Evolutionary conservation across 768 basidiomycete genomes (phyloP).

Genomic region (Tulasnella sp.): DNA sequence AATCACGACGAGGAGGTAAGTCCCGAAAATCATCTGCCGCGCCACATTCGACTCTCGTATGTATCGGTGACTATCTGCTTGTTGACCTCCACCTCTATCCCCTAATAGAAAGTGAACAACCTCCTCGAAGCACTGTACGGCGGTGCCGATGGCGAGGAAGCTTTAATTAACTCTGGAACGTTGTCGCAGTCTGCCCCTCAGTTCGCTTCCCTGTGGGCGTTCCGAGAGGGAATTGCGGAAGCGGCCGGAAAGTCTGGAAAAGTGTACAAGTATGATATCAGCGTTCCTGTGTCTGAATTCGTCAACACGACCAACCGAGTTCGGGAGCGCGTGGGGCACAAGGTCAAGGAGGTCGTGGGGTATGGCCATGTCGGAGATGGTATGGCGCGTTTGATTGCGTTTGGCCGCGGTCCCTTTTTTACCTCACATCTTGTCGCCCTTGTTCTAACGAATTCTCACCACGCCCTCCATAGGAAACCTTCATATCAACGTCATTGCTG

Average conservation of each 20-base stretch:
- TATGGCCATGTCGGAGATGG: constrained; percentile 98
- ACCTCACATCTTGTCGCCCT: neutral
- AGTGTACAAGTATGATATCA: constrained; percentile 96
- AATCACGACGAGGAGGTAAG: constrained; percentile 92
- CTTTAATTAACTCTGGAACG: constrained; percentile 86
- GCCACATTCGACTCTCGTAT: neutral
- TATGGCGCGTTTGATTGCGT: constrained; percentile 45
- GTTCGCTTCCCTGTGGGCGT: constrained; percentile 85
- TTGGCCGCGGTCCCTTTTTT: neutral
- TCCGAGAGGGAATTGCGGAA: constrained; percentile 92
- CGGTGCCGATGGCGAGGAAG: constrained; percentile 64
- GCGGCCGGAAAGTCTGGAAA: constrained; percentile 92
- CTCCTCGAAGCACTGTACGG: constrained; percentile 69
- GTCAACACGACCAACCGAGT: constrained; percentile 84
- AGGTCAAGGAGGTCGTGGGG: constrained; percentile 82
- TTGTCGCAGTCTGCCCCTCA: constrained; percentile 90
- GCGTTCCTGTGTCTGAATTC: constrained; percentile 83
- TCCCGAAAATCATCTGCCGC: constrained; percentile 13
- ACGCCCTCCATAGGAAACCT: constrained; percentile 68
- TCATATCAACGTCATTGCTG: constrained; percentile 88
- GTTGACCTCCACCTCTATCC: constrained; percentile 22
- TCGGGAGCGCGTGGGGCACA: constrained; percentile 61
- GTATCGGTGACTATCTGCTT: too few relatives aligned
- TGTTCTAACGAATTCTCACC: neutral
- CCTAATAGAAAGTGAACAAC: constrained; percentile 73